These are phyloP conservation scores for Colletotrichum sp. DNA, from an alignment of 2,329 filamentous ascomycete species.

Conservation along the genomic window DNA sequence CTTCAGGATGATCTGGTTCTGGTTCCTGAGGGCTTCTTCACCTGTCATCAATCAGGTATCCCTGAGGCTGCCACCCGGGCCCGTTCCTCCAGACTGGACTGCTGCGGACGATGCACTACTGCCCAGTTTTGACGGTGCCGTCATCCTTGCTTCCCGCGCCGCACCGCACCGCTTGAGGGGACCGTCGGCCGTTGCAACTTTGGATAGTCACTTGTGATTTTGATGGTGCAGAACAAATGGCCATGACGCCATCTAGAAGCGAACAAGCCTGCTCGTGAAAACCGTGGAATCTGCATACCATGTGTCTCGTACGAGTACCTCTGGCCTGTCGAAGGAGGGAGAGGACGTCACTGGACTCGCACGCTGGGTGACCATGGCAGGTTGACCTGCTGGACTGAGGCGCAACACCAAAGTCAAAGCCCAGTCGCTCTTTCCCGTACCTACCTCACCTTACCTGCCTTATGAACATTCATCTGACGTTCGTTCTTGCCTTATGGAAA, in stretches of 20 bases:
- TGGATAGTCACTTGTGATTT: neutral
- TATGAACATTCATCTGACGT: neutral
- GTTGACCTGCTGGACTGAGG: neutral
- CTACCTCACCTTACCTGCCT: neutral
- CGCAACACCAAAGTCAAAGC: neutral
- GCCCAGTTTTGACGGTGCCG: slow-evolving; percentile 10
- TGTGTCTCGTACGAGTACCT: neutral
- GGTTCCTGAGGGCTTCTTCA: neutral
- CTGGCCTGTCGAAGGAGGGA: neutral
- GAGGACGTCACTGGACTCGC: neutral
- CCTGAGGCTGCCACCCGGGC: neutral
- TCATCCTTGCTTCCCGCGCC: slow-evolving; percentile 21
- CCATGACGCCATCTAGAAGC: neutral
- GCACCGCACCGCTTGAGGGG: slow-evolving; percentile 15
- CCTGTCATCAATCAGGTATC: neutral
- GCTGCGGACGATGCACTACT: neutral
- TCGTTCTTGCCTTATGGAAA: neutral
- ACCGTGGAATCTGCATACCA: neutral
- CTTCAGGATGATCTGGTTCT: neutral
- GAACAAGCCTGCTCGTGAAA: neutral
- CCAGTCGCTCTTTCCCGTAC: neutral
- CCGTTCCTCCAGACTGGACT: neutral
- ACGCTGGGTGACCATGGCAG: neutral
- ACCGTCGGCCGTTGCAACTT: slow-evolving; percentile 17
- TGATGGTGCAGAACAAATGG: neutral